These are phyloP conservation scores for Saccharum officinarum DNA, from an alignment of 176 grass and related monocot species.

Conservation along the genomic window DNA sequence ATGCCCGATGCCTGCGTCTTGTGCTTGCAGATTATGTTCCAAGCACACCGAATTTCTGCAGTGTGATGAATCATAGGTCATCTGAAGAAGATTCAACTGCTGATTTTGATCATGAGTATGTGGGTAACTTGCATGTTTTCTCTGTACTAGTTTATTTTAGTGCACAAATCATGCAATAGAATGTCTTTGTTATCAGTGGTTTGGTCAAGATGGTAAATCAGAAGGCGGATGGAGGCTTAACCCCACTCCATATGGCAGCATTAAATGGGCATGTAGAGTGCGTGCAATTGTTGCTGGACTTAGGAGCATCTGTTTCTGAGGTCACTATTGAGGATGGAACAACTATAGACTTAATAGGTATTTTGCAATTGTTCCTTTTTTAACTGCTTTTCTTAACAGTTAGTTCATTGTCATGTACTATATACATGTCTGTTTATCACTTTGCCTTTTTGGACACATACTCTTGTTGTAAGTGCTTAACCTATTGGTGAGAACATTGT, in stretches of 20 bases:
- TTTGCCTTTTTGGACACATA: background rate
- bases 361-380: background rate
- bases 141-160: background rate
- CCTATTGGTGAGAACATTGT: slow-evolving; percentile 5
- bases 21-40: slow-evolving; percentile 84
- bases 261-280: slow-evolving; percentile 85
- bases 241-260: slow-evolving; percentile 94
- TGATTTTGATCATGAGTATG: slow-evolving; percentile 70
- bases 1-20: slow-evolving; percentile 83
- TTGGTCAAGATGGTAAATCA: slow-evolving; percentile 62
- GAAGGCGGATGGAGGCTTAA: slow-evolving; percentile 88
- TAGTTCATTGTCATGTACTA: background rate
- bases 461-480: slow-evolving; percentile 15
- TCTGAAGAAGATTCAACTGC: slow-evolving; percentile 50
- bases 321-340: slow-evolving; percentile 86
- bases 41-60: slow-evolving; percentile 59
- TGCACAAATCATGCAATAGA: background rate
- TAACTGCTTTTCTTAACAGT: background rate
- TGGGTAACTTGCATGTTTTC: background rate
- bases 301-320: slow-evolving; percentile 74
- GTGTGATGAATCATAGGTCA: slow-evolving; percentile 41
- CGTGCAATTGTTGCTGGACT: slow-evolving; percentile 79
- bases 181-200: slow-evolving; percentile 41
- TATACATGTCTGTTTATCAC: slow-evolving; percentile 13
- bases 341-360: slow-evolving; percentile 91